These are phyloP conservation scores for Pseudocercospora pini-densiflorae DNA, from an alignment of 2,329 filamentous ascomycete species.

Conservation along the genomic window DNA sequence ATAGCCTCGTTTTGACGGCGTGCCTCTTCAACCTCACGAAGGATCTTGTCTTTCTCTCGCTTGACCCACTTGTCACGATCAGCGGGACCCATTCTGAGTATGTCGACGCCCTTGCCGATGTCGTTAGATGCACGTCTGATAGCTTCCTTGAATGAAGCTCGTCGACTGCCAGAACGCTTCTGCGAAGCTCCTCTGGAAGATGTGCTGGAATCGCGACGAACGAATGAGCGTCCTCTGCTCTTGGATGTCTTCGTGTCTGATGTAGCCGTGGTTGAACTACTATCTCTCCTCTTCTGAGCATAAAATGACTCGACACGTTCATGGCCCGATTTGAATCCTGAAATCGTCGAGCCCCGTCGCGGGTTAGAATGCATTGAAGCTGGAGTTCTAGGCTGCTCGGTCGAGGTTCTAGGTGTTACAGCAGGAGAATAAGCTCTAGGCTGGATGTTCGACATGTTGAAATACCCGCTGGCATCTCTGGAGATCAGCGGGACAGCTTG, in stretches of 20 bases:
- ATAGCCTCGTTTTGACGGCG: slow-evolving; percentile 6
- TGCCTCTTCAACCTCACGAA: slow-evolving; percentile 12
- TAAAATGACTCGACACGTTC: background rate
- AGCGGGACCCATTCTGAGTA: slow-evolving; percentile 10
- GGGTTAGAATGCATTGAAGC: background rate
- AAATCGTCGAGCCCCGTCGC: background rate
- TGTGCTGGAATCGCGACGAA: background rate
- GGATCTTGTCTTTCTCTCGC: slow-evolving; percentile 11
- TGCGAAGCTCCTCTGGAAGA: background rate
- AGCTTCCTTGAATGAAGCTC: slow-evolving; percentile 14
- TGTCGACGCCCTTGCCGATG: background rate
- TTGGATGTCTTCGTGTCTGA: background rate
- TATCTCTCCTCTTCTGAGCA: background rate
- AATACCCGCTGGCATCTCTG: background rate
- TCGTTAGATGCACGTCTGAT: slow-evolving; percentile 19
- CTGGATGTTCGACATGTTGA: background rate
- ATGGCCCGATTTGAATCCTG: background rate
- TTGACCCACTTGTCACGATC: slow-evolving; percentile 13
- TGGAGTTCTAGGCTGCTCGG: background rate
- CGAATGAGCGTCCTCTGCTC: background rate
- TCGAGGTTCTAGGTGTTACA: background rate
- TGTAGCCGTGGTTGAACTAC: background rate
- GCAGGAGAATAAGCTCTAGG: background rate
- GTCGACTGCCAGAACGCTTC: slow-evolving; percentile 11
- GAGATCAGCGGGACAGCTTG: background rate